Evolutionary conservation across 2,329 filamentous ascomycete species (phyloP).

Genomic region (Diplodia corticola): DNA sequence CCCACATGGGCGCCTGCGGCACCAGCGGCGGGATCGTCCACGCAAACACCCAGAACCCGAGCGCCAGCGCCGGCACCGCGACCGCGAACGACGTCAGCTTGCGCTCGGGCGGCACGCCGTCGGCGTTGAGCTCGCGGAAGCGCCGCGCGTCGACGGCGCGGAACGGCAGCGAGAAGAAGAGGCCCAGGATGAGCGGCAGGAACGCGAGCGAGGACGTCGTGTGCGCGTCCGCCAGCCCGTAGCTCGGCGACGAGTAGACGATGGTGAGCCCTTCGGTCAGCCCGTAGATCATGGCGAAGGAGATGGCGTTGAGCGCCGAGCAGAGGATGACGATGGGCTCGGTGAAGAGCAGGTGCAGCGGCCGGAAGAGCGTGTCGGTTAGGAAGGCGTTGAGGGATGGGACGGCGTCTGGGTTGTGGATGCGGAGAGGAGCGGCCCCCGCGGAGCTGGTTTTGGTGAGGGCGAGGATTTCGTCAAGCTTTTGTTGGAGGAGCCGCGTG

Average conservation of each 20-base stretch:
- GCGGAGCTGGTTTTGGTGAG: not conserved
- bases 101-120: conserved; percentile 3
- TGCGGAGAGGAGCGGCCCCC: not conserved
- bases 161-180: conserved; percentile 11
- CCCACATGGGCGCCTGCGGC: not conserved
- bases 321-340: conserved; percentile 24
- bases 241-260: not conserved
- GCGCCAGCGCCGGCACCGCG: conserved; percentile 17
- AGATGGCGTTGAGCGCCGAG: conserved; percentile 10
- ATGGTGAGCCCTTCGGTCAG: conserved; percentile 24
- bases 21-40: conserved; percentile 21
- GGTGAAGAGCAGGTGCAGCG: conserved; percentile 19
- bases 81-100: conserved; percentile 11
- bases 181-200: conserved; percentile 11
- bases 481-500: conserved; percentile 11
- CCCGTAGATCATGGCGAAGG: conserved; percentile 15
- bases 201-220: conserved; percentile 15
- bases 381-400: conserved; percentile 15
- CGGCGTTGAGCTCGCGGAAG: not conserved
- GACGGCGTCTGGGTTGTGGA: conserved; percentile 19
- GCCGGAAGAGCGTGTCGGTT: conserved; percentile 2
- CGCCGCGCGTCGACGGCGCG: conserved; percentile 1
- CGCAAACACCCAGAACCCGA: conserved; percentile 15
- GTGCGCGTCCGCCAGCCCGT: not conserved
- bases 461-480: not conserved